phyloP scores from a whole-genome alignment of 768 basidiomycete genomes.

The Suillus alpinus region DNA sequence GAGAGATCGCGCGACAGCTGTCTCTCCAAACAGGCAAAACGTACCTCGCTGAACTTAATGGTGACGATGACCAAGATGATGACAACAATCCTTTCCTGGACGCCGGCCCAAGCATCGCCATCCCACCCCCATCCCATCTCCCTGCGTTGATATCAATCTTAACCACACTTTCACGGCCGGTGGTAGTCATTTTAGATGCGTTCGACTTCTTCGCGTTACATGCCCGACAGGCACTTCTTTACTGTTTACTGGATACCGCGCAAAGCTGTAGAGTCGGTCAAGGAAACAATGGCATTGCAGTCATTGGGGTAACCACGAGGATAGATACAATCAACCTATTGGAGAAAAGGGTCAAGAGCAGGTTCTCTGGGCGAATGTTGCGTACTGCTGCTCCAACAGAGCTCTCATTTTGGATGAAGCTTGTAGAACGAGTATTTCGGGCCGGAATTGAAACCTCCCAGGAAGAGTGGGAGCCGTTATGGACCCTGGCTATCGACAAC shows the following conservation, averaged over 20 bases:
- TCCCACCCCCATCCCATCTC: constrained; percentile 69
- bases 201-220: constrained; percentile 94
- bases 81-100: constrained; percentile 51
- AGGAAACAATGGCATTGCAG: constrained; percentile 67
- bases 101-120: constrained; percentile 27
- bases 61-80: constrained; percentile 27
- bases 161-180: constrained; percentile 75
- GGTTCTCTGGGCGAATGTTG: constrained; percentile 91
- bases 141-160: constrained; percentile 73
- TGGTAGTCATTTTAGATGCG: constrained; percentile 81
- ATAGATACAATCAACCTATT: constrained; percentile 85
- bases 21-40: constrained; percentile 69
- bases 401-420: constrained; percentile 46
- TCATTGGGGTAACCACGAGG: constrained; percentile 84
- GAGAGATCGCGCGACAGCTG: constrained; percentile 87
- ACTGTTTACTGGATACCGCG: constrained; percentile 92
- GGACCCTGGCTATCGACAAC: constrained; percentile 54
- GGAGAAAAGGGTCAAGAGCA: constrained; percentile 96
- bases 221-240: constrained; percentile 88
- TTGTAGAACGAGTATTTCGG: constrained; percentile 48
- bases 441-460: constrained; percentile 21
- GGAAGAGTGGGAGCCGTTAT: constrained; percentile 60
- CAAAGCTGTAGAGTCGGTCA: constrained; percentile 73
- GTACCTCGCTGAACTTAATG: constrained; percentile 43
- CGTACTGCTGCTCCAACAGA: constrained; percentile 63